phyloP scores from a whole-genome alignment of 495 filamentous ascomycete species.

The Hapsidospora chrysogenum region DNA sequence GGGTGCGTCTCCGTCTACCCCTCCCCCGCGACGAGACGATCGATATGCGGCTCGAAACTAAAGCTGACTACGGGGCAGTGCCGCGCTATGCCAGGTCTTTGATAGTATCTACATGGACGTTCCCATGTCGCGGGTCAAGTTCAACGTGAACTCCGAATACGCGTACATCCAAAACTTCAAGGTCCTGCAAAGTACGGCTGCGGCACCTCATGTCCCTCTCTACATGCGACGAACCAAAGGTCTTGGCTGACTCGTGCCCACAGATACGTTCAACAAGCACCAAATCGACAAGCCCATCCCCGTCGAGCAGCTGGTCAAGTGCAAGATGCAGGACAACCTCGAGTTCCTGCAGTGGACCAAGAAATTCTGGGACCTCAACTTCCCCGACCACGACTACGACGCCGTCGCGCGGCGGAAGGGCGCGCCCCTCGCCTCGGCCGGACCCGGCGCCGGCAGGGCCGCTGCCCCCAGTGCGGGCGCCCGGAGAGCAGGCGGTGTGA shows the following conservation, averaged over 20 bases:
- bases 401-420: constrained; percentile 72
- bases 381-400: constrained; percentile 91
- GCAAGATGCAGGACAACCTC: constrained; percentile 99
- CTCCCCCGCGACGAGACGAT: constrained; percentile 18
- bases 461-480: constrained; percentile 26
- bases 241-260: not conserved
- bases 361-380: constrained; percentile 95
- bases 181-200: constrained; percentile 69
- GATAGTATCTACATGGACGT: constrained; percentile 96
- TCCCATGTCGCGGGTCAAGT: constrained; percentile 92
- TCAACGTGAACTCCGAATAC: constrained; percentile 94
- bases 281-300: constrained; percentile 73
- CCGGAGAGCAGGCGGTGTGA: constrained; percentile 47
- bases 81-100: constrained; percentile 90
- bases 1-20: constrained; percentile 49
- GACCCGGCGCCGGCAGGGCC: constrained; percentile 27
- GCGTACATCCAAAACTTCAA: constrained; percentile 98
- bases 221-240: constrained; percentile 3
- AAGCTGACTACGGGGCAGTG: constrained; percentile 33
- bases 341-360: constrained; percentile 97
- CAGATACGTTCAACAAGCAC: constrained; percentile 74
- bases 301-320: constrained; percentile 79
- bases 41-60: not conserved
- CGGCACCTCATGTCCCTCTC: constrained; percentile 1
- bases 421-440: constrained; percentile 38